Base-by-base conservation (phyloP, 495 filamentous ascomycete species). In the Hypoxylon subgilvum region DNA sequence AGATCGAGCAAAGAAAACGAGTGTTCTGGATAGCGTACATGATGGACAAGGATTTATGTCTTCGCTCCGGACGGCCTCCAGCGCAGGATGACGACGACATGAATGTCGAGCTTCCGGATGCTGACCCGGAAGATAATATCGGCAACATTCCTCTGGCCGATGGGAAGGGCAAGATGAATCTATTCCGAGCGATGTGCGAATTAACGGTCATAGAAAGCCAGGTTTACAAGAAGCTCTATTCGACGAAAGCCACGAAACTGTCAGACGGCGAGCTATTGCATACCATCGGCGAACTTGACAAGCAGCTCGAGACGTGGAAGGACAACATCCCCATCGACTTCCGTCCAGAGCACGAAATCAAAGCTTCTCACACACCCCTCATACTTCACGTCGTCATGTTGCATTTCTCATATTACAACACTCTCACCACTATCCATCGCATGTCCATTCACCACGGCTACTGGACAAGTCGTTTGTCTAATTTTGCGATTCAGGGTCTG, bases 21-120 rank as follows among this genome's bases (percentile, higher is more conserved):
- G 94, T 97, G 2, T 98, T 97, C 65, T 98, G 94, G 94, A 96
- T 98, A 65, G 92, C 89, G 9, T 98, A 98, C 67, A 85, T 96
- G 75, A 75, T 97, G 21, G 94, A 98, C 68, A 96, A 96, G 76
- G 94, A 97, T 66, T 84, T 97, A 54, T 96, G 92, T 70, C 83
- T 98, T 22, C 85, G 94, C 23, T 94, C 91, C 13, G 94, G 94
- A 25, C 84, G 94, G 46, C 94, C 94, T 18, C 93, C 92, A 13
- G 89, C 91, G 10, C 95, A 97, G 68, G 93, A 97, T 67, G 94
- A 97, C 65, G 91, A 97, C 72, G 94, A 98, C 68, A 95, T 96
- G 88, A 97, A 96, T 68, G 94, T 97, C 21, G 92, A 97, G 31
- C 80, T 97, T 44, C 94, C 94, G 13, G 92, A 89, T 50, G 91